Evolutionary conservation across 371 early-diverging fungal species (phyloP).

Genomic region (Mortierella sp.): DNA sequence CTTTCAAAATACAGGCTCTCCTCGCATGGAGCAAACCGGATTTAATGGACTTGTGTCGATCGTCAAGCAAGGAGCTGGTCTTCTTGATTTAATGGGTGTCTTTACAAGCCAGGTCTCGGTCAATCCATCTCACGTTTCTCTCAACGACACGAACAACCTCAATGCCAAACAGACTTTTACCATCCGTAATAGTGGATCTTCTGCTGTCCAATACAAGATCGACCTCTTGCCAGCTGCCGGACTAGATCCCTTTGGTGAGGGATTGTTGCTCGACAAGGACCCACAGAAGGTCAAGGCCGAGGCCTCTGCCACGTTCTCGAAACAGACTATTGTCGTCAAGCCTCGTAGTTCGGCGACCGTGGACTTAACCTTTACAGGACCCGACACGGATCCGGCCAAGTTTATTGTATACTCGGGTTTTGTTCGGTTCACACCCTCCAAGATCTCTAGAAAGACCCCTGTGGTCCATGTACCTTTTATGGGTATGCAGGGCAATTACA

Average conservation of each 20-base stretch:
- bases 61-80: conserved; percentile 78
- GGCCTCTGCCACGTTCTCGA: conserved; percentile 49
- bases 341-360: conserved; percentile 55
- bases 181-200: conserved; percentile 66
- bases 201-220: conserved; percentile 59
- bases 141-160: conserved; percentile 68
- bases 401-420: conserved; percentile 43
- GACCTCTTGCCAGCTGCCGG: conserved; percentile 57
- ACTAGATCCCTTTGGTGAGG: conserved; percentile 51
- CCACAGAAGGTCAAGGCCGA: conserved; percentile 42
- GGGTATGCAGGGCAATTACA: conserved; percentile 61
- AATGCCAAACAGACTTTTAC: conserved; percentile 62
- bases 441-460: conserved; percentile 11
- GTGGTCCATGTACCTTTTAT: conserved; percentile 62
- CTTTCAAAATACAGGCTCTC: conserved; percentile 64
- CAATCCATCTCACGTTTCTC: conserved; percentile 66
- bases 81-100: conserved; percentile 72
- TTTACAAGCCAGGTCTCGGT: conserved; percentile 60
- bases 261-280: conserved; percentile 34
- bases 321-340: conserved; percentile 31
- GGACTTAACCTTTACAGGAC: conserved; percentile 53
- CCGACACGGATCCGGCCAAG: conserved; percentile 31
- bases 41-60: conserved; percentile 55
- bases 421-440: conserved; percentile 32
- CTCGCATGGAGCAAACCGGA: conserved; percentile 52